phyloP scores from a whole-genome alignment of 2,329 filamentous ascomycete species.

The Teratosphaeria destructans region DNA sequence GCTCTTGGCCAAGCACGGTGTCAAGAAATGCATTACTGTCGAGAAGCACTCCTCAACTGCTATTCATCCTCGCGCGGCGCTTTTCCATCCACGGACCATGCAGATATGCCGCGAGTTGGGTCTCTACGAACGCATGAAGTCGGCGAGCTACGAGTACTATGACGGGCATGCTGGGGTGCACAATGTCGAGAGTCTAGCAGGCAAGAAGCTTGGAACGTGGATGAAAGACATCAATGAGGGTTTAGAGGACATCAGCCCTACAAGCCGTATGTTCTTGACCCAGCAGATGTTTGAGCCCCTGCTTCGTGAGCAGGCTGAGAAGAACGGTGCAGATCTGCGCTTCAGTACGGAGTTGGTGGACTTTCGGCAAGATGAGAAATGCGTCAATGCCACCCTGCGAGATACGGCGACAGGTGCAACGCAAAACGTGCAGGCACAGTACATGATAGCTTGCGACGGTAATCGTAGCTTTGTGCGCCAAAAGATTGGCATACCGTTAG shows the following conservation, averaged over 20 bases:
- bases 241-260: slow-evolving; percentile 11
- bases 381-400: slow-evolving; percentile 7
- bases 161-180: slow-evolving; percentile 13
- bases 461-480: slow-evolving; percentile 6
- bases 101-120: slow-evolving; percentile 16
- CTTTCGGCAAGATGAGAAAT: slow-evolving; percentile 10
- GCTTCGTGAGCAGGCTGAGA: slow-evolving; percentile 9
- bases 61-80: slow-evolving; percentile 15
- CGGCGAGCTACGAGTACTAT: slow-evolving; percentile 11
- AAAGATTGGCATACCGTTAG: slow-evolving; percentile 9
- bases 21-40: slow-evolving; percentile 10
- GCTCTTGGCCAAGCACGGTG: slow-evolving; percentile 13
- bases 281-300: slow-evolving; percentile 18
- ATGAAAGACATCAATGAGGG: slow-evolving; percentile 14
- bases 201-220: slow-evolving; percentile 9
- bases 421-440: slow-evolving; percentile 7
- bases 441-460: slow-evolving; percentile 12
- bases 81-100: slow-evolving; percentile 14
- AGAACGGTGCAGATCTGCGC: slow-evolving; percentile 8
- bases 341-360: slow-evolving; percentile 8
- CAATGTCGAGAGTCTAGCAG: slow-evolving; percentile 14
- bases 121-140: slow-evolving; percentile 12
- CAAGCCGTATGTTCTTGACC: slow-evolving; percentile 13
- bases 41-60: slow-evolving; percentile 15
- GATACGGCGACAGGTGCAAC: slow-evolving; percentile 4